phyloP scores from a whole-genome alignment of 805 yeast genomes.

The Wickerhamiella parazyma region DNA sequence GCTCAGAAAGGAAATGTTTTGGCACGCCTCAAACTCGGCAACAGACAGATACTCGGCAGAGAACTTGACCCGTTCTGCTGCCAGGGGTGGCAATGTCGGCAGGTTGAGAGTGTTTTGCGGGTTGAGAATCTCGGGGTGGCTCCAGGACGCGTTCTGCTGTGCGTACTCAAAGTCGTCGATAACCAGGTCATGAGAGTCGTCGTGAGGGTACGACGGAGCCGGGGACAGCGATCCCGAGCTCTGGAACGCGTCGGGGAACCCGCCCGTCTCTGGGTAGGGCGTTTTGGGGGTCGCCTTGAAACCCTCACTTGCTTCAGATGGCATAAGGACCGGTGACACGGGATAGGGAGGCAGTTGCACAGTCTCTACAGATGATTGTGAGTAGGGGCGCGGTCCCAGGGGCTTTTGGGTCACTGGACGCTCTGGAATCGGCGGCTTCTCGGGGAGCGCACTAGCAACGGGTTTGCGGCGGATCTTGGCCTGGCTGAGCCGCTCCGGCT shows the following conservation, averaged over 20 bases:
- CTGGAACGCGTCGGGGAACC: background rate
- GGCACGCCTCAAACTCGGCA: slow-evolving; percentile 15
- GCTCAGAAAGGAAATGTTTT: slow-evolving; percentile 15
- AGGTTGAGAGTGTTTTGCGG: slow-evolving; percentile 12
- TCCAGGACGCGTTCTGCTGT: slow-evolving; percentile 7
- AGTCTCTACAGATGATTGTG: background rate
- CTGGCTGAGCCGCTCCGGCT: background rate
- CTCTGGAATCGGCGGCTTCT: background rate
- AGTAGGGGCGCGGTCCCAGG: background rate
- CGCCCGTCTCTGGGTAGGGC: slow-evolving; percentile 1
- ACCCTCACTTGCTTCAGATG: background rate
- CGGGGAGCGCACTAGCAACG: background rate
- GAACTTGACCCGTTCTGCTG: slow-evolving; percentile 14
- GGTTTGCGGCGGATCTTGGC: background rate
- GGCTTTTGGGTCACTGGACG: background rate
- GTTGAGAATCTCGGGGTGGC: background rate
- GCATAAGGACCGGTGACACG: background rate
- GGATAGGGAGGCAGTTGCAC: background rate
- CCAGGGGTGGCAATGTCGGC: slow-evolving; percentile 18
- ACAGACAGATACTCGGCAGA: slow-evolving; percentile 19
- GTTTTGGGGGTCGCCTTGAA: too few species aligned
- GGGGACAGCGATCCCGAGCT: slow-evolving; percentile 15
- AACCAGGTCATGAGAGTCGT: slow-evolving; percentile 10
- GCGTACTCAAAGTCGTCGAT: slow-evolving; percentile 12
- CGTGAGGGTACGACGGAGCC: slow-evolving; percentile 13